A percentile compares a stretch with the other conserved stretches of the same genome.
Conservation (phyloP, 441 rosid species). For the Erysimum pusillum region DNA sequence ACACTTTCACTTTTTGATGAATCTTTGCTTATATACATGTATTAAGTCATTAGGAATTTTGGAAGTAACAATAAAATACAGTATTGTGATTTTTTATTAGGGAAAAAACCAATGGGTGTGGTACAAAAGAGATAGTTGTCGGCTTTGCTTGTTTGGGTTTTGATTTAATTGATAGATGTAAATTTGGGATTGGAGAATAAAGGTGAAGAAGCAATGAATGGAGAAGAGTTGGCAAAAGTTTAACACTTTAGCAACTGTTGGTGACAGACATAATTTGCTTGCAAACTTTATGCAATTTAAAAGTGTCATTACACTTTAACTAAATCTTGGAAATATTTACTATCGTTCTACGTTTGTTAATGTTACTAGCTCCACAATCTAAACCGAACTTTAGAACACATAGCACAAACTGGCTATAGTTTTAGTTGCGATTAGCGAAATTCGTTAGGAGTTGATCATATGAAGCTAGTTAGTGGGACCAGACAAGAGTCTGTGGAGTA, state of each 20-base stretch:
- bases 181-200: slow-evolving; percentile 35
- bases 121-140: slow-evolving; percentile 51
- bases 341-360: too few species aligned
- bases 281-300: slow-evolving; percentile 21
- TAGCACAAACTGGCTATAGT: not conserved
- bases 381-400: not conserved
- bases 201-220: slow-evolving; percentile 35
- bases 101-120: slow-evolving; percentile 31
- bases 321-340: not conserved
- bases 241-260: slow-evolving; percentile 39
- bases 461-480: slow-evolving; percentile 22
- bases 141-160: slow-evolving; percentile 46
- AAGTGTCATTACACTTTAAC: slow-evolving; percentile 7
- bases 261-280: slow-evolving; percentile 42
- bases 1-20: slow-evolving; percentile 31
- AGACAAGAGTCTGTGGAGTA: slow-evolving; percentile 33
- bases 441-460: slow-evolving; percentile 4
- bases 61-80: slow-evolving; percentile 25
- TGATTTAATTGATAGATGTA: slow-evolving; percentile 23
- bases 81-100: slow-evolving; percentile 12
- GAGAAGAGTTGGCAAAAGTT: slow-evolving; percentile 47
- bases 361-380: not conserved
- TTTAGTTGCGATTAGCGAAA: not conserved
- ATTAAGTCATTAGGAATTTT: slow-evolving; percentile 25
- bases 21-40: slow-evolving; percentile 31